Evolutionary conservation across 108 stramenopile species (phyloP), one percentile per base, ranked within the genome.

Genomic region (Cyclotella sp.): DNA sequence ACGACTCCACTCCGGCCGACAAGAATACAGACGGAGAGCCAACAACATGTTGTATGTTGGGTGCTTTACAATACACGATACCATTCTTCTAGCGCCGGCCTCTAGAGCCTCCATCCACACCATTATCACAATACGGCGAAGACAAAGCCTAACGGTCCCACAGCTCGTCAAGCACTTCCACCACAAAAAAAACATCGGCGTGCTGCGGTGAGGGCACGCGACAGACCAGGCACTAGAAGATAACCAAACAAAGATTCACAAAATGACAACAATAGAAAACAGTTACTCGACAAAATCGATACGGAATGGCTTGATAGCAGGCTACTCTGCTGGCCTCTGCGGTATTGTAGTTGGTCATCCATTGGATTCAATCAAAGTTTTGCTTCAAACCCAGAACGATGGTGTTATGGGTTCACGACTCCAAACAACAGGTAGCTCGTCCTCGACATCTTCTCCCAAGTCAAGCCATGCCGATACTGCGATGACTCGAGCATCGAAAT

Each of bases 341-440:
- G 92, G 92, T 21, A 73, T 82, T 12, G 30, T 90, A 12, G 61
- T 91, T 0, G 90, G 90, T 14, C 86, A 91, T 74, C 92, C 92
- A 5, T 63, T 93, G 7, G 92, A 93, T 65, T 85, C 83, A 5
- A 40, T 84, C 30, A 93, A 93, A 52, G 92, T 93, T 3, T 84
- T 84, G 75, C 43, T 86, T 43, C 89, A 93, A 81, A 90, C 88
- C 42, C 89, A 93, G 78, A 89, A 82, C 39, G 77, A 83, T 58
- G 52, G 63, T 11, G 63, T 63, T 22, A 42, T 54, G 9, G 44
- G 22, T 16, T 28, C 27, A 27, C 5, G 27, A 1, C 7, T 16
- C 28, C n/a, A 41, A 30, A 9, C 64, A 66, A n/a, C 65, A 67
- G 16, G 49, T 6, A 6, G 13, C 11, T 5, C 45, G 27, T 47